Conservation (phyloP, 345 rosid genomes). For the Eucalyptus marginata region DNA sequence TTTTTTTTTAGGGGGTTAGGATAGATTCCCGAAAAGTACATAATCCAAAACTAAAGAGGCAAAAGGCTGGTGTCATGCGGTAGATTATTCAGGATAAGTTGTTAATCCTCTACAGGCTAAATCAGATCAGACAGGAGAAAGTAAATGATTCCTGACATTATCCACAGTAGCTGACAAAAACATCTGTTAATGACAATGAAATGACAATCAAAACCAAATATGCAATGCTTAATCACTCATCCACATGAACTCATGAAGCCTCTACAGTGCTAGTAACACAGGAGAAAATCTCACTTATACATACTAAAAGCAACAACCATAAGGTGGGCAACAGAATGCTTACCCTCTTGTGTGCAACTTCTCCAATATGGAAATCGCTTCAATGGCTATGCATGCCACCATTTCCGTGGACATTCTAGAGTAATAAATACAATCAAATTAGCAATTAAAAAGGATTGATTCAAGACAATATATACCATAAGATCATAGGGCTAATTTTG, state of each 20-base stretch:
- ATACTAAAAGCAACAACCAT: not conserved
- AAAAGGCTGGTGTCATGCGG: not conserved
- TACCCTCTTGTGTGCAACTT: conserved; percentile 46
- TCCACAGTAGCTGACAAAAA: not conserved
- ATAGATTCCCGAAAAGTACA: not conserved
- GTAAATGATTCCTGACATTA: not conserved
- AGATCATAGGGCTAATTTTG: not conserved
- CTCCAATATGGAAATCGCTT: conserved; percentile 42
- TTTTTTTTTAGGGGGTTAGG: no score
- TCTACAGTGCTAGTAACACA: not conserved
- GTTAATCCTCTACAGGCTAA: not conserved
- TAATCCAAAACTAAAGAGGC: not conserved
- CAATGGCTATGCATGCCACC: conserved; percentile 56
- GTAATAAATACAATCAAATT: not conserved
- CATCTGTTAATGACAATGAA: not conserved
- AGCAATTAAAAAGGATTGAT: not conserved
- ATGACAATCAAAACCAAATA: not conserved
- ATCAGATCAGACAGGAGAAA: not conserved
- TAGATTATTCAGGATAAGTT: not conserved
- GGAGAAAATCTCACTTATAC: not conserved
- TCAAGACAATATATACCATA: not conserved
- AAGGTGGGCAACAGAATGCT: not conserved
- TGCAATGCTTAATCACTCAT: not conserved
- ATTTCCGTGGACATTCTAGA: conserved; percentile 42
- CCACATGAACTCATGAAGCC: not conserved